Evolutionary conservation across 1,284 basidiomycete genomes (phyloP).

Genomic region (Apiotrichum brassicae): DNA sequence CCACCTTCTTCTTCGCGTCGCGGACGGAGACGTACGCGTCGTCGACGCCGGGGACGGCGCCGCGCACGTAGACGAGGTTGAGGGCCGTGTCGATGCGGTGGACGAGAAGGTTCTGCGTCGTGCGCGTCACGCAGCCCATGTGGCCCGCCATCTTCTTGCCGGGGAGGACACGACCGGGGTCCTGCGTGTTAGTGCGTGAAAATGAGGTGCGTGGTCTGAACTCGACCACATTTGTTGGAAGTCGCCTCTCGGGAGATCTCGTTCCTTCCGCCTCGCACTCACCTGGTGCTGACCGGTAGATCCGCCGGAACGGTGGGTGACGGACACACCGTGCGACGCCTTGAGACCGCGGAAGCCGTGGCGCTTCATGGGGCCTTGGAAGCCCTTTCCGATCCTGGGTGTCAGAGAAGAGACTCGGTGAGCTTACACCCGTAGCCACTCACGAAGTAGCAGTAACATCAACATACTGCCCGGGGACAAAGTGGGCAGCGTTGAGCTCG

Average conservation of each 20-base stretch:
- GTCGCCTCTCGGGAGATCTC: too few relatives aligned
- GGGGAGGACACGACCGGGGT: slow-evolving; percentile 88
- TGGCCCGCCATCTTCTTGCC: slow-evolving; percentile 98
- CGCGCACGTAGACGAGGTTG: slow-evolving; percentile 78
- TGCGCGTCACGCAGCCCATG: slow-evolving; percentile 77
- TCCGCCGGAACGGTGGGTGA: slow-evolving; percentile 88
- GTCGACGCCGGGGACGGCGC: slow-evolving; percentile 53
- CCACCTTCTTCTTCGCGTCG: slow-evolving; percentile 80
- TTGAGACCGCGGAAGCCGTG: slow-evolving; percentile 88
- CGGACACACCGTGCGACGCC: slow-evolving; percentile 93
- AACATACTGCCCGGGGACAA: slow-evolving; percentile 94
- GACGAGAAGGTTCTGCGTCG: slow-evolving; percentile 82
- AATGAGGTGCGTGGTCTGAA: background rate
- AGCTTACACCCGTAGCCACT: too few relatives aligned
- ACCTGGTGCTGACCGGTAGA: slow-evolving; percentile 94
- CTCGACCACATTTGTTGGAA: too few relatives aligned
- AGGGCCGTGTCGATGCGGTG: slow-evolving; percentile 79
- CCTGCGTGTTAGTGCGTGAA: slow-evolving; percentile 50
- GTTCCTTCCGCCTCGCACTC: slow-evolving; percentile 19
- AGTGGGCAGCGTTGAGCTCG: slow-evolving; percentile 82
- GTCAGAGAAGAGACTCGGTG: too few relatives aligned
- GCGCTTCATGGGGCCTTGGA: slow-evolving; percentile 95
- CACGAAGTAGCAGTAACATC: slow-evolving; percentile 90
- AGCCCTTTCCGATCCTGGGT: slow-evolving; percentile 87
- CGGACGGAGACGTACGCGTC: slow-evolving; percentile 58